phyloP scores from a whole-genome alignment of 805 yeast species.

The Barnettozyma sucrosica region DNA sequence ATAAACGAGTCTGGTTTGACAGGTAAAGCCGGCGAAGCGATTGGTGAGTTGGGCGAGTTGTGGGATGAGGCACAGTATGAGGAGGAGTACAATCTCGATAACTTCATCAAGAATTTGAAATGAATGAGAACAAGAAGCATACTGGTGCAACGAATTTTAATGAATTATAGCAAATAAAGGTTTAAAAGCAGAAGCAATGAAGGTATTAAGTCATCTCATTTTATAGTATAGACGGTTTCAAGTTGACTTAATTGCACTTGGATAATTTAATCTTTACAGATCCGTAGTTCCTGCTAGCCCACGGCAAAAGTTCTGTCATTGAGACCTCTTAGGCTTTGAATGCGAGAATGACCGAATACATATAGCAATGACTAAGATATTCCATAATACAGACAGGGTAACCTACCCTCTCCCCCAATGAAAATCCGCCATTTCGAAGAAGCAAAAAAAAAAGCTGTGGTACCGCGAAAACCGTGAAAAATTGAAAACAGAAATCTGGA shows the following conservation, averaged over 20 bases:
- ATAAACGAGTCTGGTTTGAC: constrained; percentile 70
- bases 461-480: not conserved
- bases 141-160: not conserved
- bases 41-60: constrained; percentile 83
- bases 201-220: not conserved
- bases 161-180: not conserved
- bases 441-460: not conserved
- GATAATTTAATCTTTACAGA: too few relatives aligned
- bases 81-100: constrained; percentile 92
- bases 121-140: constrained; percentile 10
- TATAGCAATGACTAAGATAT: not conserved
- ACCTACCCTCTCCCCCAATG: constrained; percentile 1
- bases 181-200: not conserved
- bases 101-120: constrained; percentile 63
- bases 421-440: constrained; percentile 1
- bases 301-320: too few relatives aligned
- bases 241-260: not conserved
- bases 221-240: not conserved
- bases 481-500: not conserved
- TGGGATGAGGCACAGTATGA: constrained; percentile 98
- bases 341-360: too few relatives aligned
- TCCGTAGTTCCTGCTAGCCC: too few relatives aligned
- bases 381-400: constrained; percentile 1
- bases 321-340: too few relatives aligned
- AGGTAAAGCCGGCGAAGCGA: constrained; percentile 79